Conservation (phyloP, 2,329 filamentous ascomycete genomes). For the Aspergillus hiratsukae region DNA sequence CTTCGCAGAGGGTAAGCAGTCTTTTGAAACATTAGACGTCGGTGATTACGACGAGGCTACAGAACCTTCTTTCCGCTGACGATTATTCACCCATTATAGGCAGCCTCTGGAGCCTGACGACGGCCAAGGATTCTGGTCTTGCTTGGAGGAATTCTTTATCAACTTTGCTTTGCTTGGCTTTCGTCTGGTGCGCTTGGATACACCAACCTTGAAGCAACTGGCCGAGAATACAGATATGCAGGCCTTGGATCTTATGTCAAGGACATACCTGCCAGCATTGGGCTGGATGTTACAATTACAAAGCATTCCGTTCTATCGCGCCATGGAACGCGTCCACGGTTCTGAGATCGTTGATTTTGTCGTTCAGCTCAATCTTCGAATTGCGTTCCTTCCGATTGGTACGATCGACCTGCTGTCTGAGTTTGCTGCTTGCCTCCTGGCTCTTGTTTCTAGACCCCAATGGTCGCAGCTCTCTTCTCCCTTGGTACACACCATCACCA, state of each 20-base stretch:
- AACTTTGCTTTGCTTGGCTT: constrained; percentile 37
- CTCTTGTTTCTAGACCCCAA: constrained; percentile 21
- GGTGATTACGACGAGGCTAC: not conserved
- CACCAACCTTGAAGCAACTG: constrained; percentile 24
- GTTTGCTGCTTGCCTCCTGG: constrained; percentile 24
- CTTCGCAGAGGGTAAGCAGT: constrained; percentile 36
- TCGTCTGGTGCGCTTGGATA: constrained; percentile 41
- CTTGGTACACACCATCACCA: constrained; percentile 20
- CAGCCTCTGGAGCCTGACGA: constrained; percentile 29
- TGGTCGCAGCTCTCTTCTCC: constrained; percentile 23
- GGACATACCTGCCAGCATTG: constrained; percentile 32
- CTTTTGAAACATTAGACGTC: not conserved
- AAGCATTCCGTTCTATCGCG: constrained; percentile 35
- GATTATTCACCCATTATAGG: constrained; percentile 14
- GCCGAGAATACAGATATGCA: constrained; percentile 25
- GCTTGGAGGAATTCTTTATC: constrained; percentile 40
- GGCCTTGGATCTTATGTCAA: constrained; percentile 27
- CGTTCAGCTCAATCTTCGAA: constrained; percentile 25
- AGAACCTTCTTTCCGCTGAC: not conserved
- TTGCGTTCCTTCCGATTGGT: constrained; percentile 24
- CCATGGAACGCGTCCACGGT: constrained; percentile 28
- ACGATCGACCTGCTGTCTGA: constrained; percentile 24
- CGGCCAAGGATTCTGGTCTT: constrained; percentile 24
- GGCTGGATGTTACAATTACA: constrained; percentile 32
- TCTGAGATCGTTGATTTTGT: constrained; percentile 25